Conservation (phyloP, 169 alveolate genomes). For the Plasmodium berghei region DNA sequence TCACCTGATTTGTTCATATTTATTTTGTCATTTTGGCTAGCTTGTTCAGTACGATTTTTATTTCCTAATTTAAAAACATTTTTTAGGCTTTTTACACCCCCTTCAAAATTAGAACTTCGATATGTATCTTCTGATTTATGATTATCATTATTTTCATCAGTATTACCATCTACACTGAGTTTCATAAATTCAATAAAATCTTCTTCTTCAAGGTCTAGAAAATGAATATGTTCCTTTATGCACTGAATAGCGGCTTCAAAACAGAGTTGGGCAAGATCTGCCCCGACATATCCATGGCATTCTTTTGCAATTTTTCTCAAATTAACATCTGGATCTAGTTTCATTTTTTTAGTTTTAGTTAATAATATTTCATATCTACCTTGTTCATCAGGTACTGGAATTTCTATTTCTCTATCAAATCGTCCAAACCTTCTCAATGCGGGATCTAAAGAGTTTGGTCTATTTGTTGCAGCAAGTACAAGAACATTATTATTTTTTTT, state of each 20-base stretch:
- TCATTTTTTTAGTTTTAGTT: conserved; percentile 91
- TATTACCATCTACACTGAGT: conserved; percentile 15
- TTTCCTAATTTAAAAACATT: not conserved
- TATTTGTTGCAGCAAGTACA: conserved; percentile 95
- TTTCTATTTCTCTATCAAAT: conserved; percentile 90
- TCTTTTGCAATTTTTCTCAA: conserved; percentile 90
- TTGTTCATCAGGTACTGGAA: conserved; percentile 90
- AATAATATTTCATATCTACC: conserved; percentile 91
- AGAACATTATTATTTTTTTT: conserved; percentile 83
- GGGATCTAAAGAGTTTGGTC: conserved; percentile 92
- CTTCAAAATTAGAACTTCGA: not conserved
- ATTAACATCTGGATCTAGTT: conserved; percentile 87
- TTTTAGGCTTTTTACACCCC: not conserved
- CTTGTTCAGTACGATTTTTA: not conserved
- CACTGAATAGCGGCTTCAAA: conserved; percentile 92
- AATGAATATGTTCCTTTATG: conserved; percentile 79
- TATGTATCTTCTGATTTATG: not conserved
- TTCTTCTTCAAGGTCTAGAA: conserved; percentile 62
- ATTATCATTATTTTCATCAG: not conserved
- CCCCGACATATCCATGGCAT: conserved; percentile 95
- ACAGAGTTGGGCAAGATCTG: conserved; percentile 92
- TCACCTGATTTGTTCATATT: not conserved
- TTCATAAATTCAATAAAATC: conserved; percentile 71
- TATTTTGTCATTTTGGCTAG: not conserved
- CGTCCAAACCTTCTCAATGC: conserved; percentile 92